Percentiles rank a stretch among this genome's conserved stretches.
phyloP scores from a whole-genome alignment of 768 basidiomycete genomes.

The Pisolithus orientalis region DNA sequence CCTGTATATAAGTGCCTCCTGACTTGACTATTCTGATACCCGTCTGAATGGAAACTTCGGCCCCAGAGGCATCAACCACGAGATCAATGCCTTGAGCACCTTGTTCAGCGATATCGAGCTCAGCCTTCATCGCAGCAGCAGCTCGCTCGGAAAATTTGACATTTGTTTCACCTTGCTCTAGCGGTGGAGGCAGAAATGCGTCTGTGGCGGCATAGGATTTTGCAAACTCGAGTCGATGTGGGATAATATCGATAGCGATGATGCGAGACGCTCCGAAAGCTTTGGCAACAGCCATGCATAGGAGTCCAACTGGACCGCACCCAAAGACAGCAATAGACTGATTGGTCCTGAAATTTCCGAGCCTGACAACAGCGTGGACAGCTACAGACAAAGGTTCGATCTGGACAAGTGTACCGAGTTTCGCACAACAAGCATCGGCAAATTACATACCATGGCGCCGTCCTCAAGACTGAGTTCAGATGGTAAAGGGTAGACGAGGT shows the following conservation, averaged over 20 bases:
- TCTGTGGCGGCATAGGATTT: constrained; percentile 81
- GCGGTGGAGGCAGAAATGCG: constrained; percentile 54
- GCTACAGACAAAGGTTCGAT: constrained; percentile 95
- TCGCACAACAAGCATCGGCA: not conserved
- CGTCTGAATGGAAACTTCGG: constrained; percentile 88
- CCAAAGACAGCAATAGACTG: constrained; percentile 83
- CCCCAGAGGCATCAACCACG: constrained; percentile 88
- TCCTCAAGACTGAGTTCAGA: constrained; percentile 85
- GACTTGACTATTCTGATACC: constrained; percentile 68
- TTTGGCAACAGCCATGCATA: constrained; percentile 94
- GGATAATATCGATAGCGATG: constrained; percentile 77
- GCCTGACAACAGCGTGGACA: constrained; percentile 77
- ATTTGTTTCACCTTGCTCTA: constrained; percentile 58
- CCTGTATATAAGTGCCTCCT: constrained; percentile 74
- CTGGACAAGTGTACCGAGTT: constrained; percentile 30
- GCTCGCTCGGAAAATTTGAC: constrained; percentile 69
- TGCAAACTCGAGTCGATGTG: constrained; percentile 78
- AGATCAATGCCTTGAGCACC: constrained; percentile 74
- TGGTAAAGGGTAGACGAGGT: constrained; percentile 80
- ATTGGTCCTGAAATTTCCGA: constrained; percentile 66
- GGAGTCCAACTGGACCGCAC: constrained; percentile 81
- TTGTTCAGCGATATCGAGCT: constrained; percentile 63
- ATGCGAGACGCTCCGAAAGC: constrained; percentile 83
- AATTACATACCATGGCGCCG: constrained; percentile 78
- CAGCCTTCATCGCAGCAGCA: constrained; percentile 56